These are phyloP conservation scores for Calonectria pteridis DNA, from an alignment of 2,329 filamentous ascomycete genomes.

Conservation along the genomic window DNA sequence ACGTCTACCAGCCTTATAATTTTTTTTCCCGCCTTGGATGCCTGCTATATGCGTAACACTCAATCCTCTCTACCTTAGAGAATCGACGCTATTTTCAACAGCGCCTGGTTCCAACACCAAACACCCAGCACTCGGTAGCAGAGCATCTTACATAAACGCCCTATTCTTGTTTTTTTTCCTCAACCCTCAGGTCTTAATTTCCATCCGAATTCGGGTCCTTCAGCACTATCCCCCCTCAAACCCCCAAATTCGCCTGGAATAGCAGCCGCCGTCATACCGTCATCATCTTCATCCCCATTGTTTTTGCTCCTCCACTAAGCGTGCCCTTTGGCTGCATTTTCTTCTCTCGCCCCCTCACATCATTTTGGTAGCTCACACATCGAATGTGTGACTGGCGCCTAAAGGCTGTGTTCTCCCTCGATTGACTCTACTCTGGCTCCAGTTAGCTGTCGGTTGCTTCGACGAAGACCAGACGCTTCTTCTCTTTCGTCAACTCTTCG, in stretches of 20 bases:
- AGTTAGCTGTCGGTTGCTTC: neutral
- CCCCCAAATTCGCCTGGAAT: neutral
- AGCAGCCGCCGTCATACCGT: neutral
- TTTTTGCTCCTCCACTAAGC: neutral
- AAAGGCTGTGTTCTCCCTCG: neutral
- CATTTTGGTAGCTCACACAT: neutral
- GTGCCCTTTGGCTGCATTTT: neutral
- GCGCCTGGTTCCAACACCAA: neutral
- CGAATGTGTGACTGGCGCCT: neutral
- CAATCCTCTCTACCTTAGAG: neutral
- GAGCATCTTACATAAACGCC: neutral
- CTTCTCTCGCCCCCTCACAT: neutral
- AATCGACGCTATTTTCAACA: neutral
- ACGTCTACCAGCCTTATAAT: neutral
- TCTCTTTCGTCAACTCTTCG: conserved; percentile 8
- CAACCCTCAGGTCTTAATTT: neutral
- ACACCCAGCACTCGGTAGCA: neutral
- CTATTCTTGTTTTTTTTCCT: neutral
- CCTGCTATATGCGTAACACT: neutral
- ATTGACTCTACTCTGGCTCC: neutral
- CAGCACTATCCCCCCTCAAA: neutral
- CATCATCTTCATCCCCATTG: neutral
- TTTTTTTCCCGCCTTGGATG: neutral
- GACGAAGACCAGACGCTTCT: neutral
- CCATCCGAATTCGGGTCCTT: neutral